Evolutionary conservation across 1,284 basidiomycete species (phyloP).

Genomic region (Fistulina hepatica): DNA sequence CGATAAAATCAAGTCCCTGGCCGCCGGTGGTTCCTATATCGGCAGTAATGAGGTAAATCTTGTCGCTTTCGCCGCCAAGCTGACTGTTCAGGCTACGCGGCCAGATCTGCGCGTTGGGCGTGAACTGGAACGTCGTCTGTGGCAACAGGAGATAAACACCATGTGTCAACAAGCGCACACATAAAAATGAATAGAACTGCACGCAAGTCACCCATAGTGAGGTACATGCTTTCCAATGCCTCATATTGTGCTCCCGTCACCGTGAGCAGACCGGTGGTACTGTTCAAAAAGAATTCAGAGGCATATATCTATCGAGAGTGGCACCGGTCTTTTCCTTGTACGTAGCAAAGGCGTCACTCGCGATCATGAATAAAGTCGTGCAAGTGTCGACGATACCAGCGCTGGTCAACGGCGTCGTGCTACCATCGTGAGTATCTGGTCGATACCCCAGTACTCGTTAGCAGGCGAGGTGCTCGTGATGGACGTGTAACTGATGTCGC

Average conservation of each 20-base stretch:
- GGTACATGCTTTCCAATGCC: conserved; percentile 31
- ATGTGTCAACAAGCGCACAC: neutral
- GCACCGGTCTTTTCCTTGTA: conserved; percentile 30
- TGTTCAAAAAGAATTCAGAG: conserved; percentile 11
- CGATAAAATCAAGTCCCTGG: conserved; percentile 32
- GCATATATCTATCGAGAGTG: conserved; percentile 16
- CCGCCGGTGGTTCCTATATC: conserved; percentile 28
- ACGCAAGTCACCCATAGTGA: conserved; percentile 29
- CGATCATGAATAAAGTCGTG: conserved; percentile 16
- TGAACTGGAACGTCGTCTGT: conserved; percentile 28
- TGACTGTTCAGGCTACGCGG: conserved; percentile 19
- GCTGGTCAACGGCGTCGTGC: conserved; percentile 28
- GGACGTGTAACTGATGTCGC: conserved; percentile 27
- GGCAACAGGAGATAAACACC: neutral
- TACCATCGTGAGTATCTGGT: conserved; percentile 33
- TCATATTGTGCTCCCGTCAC: conserved; percentile 27
- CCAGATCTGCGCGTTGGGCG: conserved; percentile 40
- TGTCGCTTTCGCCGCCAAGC: neutral
- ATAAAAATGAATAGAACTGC: neutral
- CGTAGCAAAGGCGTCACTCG: conserved; percentile 12
- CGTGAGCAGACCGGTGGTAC: conserved; percentile 29
- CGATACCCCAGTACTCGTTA: conserved; percentile 49
- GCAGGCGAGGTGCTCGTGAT: conserved; percentile 38
- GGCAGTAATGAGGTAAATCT: conserved; percentile 27
- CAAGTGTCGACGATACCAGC: conserved; percentile 59